A percentile compares a stretch with the other conserved stretches of the same genome.
These are phyloP conservation scores for Myochromella boudieri DNA, from an alignment of 768 basidiomycete species.

Conservation along the genomic window DNA sequence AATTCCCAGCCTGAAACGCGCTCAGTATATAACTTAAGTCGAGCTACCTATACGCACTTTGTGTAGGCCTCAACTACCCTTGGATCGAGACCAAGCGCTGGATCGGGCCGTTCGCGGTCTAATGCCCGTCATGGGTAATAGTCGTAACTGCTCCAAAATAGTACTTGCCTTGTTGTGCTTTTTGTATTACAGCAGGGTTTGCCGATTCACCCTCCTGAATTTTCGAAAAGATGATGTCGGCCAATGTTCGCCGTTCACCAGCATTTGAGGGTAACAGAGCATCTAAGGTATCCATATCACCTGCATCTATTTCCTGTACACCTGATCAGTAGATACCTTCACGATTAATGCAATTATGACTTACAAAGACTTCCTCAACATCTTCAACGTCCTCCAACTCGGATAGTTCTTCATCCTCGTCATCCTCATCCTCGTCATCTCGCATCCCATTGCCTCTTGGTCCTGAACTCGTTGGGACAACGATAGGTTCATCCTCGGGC, in stretches of 20 bases:
- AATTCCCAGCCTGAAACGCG: constrained; percentile 68
- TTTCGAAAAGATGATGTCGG: constrained; percentile 96
- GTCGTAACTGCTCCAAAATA: background rate
- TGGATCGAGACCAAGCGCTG: constrained; percentile 86
- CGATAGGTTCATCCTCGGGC: constrained; percentile 42
- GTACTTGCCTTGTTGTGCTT: constrained; percentile 57
- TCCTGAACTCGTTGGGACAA: constrained; percentile 27
- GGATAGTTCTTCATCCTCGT: constrained; percentile 26
- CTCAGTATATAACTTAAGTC: constrained; percentile 1
- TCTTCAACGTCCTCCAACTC: constrained; percentile 47
- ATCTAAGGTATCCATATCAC: constrained; percentile 85
- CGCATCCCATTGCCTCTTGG: constrained; percentile 36
- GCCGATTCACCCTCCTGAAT: constrained; percentile 65
- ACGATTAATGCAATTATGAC: constrained; percentile 20
- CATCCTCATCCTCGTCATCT: constrained; percentile 50
- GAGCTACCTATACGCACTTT: constrained; percentile 56
- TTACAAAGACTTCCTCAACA: constrained; percentile 62
- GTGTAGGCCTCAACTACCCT: constrained; percentile 91
- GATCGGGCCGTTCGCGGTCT: constrained; percentile 66
- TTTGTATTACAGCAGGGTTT: constrained; percentile 55
- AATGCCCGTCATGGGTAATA: constrained; percentile 2
- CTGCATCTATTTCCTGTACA: constrained; percentile 82
- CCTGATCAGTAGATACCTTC: constrained; percentile 12
- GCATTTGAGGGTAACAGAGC: constrained; percentile 73
- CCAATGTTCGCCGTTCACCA: constrained; percentile 80